Evolutionary conservation across 768 basidiomycete genomes (phyloP), one percentile per base, ranked within the genome.

Genomic region (Lentinus tigrinus): DNA sequence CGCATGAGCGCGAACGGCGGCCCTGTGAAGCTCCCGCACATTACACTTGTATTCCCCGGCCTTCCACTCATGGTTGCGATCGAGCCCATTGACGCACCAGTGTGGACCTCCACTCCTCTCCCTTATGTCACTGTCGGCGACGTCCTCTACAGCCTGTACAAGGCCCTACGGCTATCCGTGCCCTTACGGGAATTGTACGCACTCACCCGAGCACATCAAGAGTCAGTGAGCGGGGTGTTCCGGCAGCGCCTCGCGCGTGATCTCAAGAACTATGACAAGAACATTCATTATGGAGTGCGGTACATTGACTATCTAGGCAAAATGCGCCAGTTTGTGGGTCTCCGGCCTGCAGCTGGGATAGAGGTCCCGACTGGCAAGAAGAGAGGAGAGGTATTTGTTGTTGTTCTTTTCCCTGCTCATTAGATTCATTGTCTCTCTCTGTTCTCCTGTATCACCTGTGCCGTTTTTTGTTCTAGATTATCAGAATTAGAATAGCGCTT

Each of bases 131-230:
- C 76, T 10, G 77, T 85, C 58, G 70, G 69, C 8, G 85, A 85
- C 65, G 77, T 85, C 13, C 68, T 85, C 21, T 64, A 74, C 19
- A 73, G 73, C 0, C 60, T 85, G 14, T 80, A 82, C 67, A 65
- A 65, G 50, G 68, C 69, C 49, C 73, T 85, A 23, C 78, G 81
- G 19, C 59, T 66, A 9, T 68, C 72, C 0, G 77, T 80, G 0
- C 73, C 72, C 7, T 55, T 65, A 0, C 55, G 53, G n/a, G 84
- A 85, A 68, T 81, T 75, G 66, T 58, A 69, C 27, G 50, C 63
- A 3, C 67, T 77, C 49, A 47, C 43, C 26, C n/a, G 21, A 1
- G 26, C 9, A 1, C 34, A n/a, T 26, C 58, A 54, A 13, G 53
- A 60, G 4, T 24, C 11, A 7, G 3, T 52, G 21, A 31, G 49